Evolutionary conservation across 257 asterid species (phyloP).

Genomic region (Salvia splendens): DNA sequence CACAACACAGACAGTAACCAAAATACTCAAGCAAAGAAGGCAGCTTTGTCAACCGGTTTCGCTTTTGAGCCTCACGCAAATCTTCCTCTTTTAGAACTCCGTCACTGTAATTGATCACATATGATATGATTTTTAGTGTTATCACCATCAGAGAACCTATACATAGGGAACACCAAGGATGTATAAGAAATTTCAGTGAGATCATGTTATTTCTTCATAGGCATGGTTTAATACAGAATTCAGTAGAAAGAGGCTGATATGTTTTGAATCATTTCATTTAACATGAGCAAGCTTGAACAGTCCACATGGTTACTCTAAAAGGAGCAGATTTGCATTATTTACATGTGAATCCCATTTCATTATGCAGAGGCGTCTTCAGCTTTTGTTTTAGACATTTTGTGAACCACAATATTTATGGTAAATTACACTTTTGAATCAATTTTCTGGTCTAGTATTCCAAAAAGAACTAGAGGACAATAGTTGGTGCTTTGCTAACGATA

Average conservation of each 20-base stretch:
- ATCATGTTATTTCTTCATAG: neutral
- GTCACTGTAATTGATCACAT: conserved; percentile 84
- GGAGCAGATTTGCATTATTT: conserved; percentile 12
- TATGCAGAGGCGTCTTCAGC: neutral
- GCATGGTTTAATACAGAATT: neutral
- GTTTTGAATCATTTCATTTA: conserved; percentile 3
- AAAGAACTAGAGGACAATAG: neutral
- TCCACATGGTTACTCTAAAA: neutral
- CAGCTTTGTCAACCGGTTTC: conserved; percentile 66
- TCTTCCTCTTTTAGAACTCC: conserved; percentile 84
- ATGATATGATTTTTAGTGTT: conserved; percentile 88
- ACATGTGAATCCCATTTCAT: neutral
- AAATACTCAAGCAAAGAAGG: conserved; percentile 81
- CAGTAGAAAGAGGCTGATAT: conserved; percentile 3
- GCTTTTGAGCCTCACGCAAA: conserved; percentile 80
- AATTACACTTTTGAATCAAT: neutral
- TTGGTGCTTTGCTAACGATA: conserved; percentile 2
- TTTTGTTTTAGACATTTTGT: neutral
- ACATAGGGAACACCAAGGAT: conserved; percentile 21
- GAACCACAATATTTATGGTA: neutral
- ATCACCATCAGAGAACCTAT: conserved; percentile 99
- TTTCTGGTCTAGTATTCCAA: neutral
- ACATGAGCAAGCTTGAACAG: neutral
- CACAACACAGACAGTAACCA: conserved; percentile 95
- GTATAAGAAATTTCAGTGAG: neutral